Evolutionary conservation across 2,329 filamentous ascomycete species (phyloP), one percentile per base, ranked within the genome.

Genomic region (Aspergillus viridinutans): DNA sequence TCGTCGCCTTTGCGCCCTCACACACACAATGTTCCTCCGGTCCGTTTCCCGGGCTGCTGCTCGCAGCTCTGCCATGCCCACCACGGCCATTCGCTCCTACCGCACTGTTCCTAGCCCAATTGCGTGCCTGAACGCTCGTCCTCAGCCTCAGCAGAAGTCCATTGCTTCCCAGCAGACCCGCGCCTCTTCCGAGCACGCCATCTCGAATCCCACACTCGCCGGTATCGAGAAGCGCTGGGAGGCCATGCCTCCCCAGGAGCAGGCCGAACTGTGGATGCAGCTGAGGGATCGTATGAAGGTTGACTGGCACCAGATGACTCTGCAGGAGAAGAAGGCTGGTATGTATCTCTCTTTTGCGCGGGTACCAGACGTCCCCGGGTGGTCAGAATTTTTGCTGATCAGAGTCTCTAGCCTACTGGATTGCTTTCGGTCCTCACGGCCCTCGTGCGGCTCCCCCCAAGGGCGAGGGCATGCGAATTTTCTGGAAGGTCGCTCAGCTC

Each of bases 141-240:
- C 72, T 64, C 63, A 70, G 60, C 51, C 62, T 58, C 65, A 66
- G 54, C 67, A 67, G 62, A 66, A 63, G 58, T 70, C 74, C 58
- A 70, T 73, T 58, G 73, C 72, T 61, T 72, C 74, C 70, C 79
- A 83, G 73, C 79, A 81, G 72, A 76, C 75, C 61, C 81, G 83
- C 64, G 69, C 73, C 72, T 80, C 85, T 70, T 85, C 89, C 69
- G 90, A 90, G 68, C 92, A 96, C 78, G 92, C 93, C 75, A 95
- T 99, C 80, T 95, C 92, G 73, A 97, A 97, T 83, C 94, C 95
- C 68, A 97, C 91, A 58, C 86, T 99, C 72, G 90, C 91, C 79
- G 92, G 96, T 81, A 97, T 99, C 74, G 94, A 99, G 87, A 97
- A 96, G 88, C 85, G 94, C 83, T 99, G 94, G 94, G 94, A 99